A percentile compares a stretch with the other conserved stretches of the same genome.
phyloP scores from a whole-genome alignment of 2,329 filamentous ascomycete species.

The Venturia effusa region DNA sequence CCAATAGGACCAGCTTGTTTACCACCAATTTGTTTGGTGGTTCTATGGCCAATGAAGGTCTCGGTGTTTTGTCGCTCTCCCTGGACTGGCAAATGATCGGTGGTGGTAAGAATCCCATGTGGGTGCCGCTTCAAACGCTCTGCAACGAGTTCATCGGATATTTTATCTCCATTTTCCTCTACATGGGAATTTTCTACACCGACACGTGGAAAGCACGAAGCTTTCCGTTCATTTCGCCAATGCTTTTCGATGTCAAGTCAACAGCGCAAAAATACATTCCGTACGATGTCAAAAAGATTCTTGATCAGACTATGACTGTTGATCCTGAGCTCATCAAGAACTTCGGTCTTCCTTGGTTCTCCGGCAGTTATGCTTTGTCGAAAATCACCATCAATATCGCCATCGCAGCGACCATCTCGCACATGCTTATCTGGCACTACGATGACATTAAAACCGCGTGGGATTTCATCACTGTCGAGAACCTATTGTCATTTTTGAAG shows the following conservation, averaged over 20 bases:
- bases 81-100: constrained; percentile 10
- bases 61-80: constrained; percentile 9
- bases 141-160: constrained; percentile 12
- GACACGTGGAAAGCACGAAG: constrained; percentile 11
- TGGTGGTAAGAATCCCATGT: constrained; percentile 10
- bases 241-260: constrained; percentile 12
- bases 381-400: constrained; percentile 12
- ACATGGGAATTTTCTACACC: constrained; percentile 13
- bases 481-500: not conserved
- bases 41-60: constrained; percentile 13
- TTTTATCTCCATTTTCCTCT: constrained; percentile 15
- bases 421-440: constrained; percentile 14
- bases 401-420: constrained; percentile 13
- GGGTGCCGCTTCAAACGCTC: constrained; percentile 10
- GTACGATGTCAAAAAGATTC: constrained; percentile 12
- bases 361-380: constrained; percentile 10
- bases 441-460: constrained; percentile 8
- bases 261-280: constrained; percentile 11
- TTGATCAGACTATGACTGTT: constrained; percentile 10
- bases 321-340: constrained; percentile 9
- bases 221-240: constrained; percentile 14
- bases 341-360: constrained; percentile 13
- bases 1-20: constrained; percentile 13
- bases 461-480: not conserved
- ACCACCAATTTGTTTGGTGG: constrained; percentile 13